Conservation (phyloP, 2,329 filamentous ascomycete species). For the Aureobasidium sp. region DNA sequence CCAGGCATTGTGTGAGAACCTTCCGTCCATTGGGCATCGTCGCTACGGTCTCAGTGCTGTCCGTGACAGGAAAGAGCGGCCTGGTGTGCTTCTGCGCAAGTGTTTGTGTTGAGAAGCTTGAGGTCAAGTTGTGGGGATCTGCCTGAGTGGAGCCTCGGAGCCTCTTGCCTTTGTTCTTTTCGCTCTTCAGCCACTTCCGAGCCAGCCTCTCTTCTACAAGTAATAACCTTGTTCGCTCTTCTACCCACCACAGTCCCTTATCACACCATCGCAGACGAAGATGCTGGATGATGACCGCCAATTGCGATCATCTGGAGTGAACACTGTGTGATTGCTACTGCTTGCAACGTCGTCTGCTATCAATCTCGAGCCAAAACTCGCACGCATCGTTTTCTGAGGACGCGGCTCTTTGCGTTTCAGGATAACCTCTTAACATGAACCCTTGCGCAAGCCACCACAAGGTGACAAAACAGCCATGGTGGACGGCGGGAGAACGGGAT, state of each 20-base stretch:
- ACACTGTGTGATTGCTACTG: neutral
- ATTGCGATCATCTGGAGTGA: neutral
- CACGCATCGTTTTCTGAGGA: neutral
- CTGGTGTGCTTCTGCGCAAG: neutral
- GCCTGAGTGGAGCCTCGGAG: neutral
- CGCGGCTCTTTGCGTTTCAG: constrained; percentile 12
- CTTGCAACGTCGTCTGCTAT: neutral
- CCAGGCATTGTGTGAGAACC: neutral
- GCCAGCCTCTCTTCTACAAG: neutral
- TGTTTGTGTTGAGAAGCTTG: constrained; percentile 7
- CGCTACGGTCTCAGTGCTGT: neutral
- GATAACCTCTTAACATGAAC: constrained; percentile 6
- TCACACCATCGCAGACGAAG: neutral
- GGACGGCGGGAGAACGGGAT: neutral
- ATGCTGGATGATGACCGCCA: neutral
- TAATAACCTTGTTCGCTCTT: neutral
- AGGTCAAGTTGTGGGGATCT: neutral
- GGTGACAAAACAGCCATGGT: neutral
- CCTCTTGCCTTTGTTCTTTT: neutral
- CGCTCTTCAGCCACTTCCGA: neutral
- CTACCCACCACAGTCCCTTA: neutral
- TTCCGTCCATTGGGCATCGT: neutral
- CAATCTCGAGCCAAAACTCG: neutral
- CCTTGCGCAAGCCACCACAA: constrained; percentile 9
- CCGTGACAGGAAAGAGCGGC: neutral